These are phyloP conservation scores for Fragilaria crotonensis DNA, from an alignment of 108 stramenopile species.

Conservation along the genomic window DNA sequence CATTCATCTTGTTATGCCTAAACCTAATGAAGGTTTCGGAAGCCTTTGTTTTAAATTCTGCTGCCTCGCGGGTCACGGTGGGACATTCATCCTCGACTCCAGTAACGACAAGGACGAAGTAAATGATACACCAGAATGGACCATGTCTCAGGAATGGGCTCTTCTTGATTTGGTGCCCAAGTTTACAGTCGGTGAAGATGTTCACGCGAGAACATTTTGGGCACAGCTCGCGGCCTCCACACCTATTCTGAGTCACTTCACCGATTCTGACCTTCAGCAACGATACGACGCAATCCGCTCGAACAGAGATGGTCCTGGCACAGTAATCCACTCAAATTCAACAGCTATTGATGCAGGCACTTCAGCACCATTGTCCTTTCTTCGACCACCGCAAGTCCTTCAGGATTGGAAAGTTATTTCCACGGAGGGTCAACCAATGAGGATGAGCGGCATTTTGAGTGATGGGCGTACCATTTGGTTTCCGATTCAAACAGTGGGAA, in stretches of 20 bases:
- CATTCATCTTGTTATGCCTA: too few relatives aligned
- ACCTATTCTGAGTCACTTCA: neutral
- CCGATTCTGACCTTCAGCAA: conserved; percentile 1
- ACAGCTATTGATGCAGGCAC: too few relatives aligned
- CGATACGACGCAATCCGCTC: too few relatives aligned
- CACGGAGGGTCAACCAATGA: neutral
- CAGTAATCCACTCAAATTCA: too few relatives aligned
- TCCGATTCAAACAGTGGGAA: conserved; percentile 11
- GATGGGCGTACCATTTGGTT: conserved; percentile 17
- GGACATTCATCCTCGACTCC: too few relatives aligned
- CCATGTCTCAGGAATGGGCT: conserved; percentile 23
- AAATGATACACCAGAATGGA: conserved; percentile 10
- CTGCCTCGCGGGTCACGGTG: too few relatives aligned
- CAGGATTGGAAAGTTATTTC: neutral
- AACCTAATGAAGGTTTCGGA: too few relatives aligned
- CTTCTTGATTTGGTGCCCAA: conserved; percentile 15
- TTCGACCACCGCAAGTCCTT: too few relatives aligned
- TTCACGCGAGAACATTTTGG: conserved; percentile 17
- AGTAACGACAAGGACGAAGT: too few relatives aligned
- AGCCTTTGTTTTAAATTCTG: too few relatives aligned
- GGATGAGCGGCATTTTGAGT: neutral
- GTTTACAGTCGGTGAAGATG: conserved; percentile 10
- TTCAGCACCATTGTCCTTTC: too few relatives aligned
- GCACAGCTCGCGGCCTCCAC: conserved; percentile 12
- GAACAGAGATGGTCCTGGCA: too few relatives aligned